Conservation (phyloP, 495 filamentous ascomycete genomes). For the Delitschia confertaspora region DNA sequence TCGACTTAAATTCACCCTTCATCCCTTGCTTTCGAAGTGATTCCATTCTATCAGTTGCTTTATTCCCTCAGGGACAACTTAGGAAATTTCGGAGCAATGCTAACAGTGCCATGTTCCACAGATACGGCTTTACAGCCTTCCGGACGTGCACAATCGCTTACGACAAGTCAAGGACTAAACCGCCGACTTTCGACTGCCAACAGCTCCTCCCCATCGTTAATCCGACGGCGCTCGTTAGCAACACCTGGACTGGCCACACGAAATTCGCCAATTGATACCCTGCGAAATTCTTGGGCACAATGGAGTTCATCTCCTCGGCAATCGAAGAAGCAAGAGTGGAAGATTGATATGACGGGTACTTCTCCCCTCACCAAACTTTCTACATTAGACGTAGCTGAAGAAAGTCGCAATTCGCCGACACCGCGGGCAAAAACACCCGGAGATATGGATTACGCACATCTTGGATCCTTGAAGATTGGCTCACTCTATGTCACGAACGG, state of each 20-base stretch:
- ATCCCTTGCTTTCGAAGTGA: background rate
- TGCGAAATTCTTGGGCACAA: conserved; percentile 23
- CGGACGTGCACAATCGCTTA: background rate
- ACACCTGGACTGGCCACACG: conserved; percentile 33
- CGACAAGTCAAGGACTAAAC: background rate
- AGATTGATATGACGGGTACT: conserved; percentile 17
- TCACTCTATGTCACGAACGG: conserved; percentile 36
- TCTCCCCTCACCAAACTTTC: conserved; percentile 21
- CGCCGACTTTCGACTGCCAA: conserved; percentile 2
- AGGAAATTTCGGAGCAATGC: too few relatives aligned
- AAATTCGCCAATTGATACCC: conserved; percentile 19
- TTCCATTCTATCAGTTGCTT: too few relatives aligned
- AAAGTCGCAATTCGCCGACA: conserved; percentile 15
- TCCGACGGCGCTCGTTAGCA: conserved; percentile 25
- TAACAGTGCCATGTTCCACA: too few relatives aligned
- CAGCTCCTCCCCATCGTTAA: conserved; percentile 20
- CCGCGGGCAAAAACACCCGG: conserved; percentile 30
- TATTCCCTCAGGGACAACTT: too few relatives aligned
- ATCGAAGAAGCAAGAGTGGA: conserved; percentile 14
- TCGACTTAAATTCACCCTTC: background rate
- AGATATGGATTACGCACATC: conserved; percentile 30
- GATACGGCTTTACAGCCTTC: too few relatives aligned
- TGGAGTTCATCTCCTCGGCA: conserved; percentile 6
- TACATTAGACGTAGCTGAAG: conserved; percentile 27
- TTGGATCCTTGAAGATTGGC: conserved; percentile 32